Percentiles rank a stretch among this genome's conserved stretches.
phyloP scores from a whole-genome alignment of 2,329 filamentous ascomycete genomes.

The Zasmidium cellare region DNA sequence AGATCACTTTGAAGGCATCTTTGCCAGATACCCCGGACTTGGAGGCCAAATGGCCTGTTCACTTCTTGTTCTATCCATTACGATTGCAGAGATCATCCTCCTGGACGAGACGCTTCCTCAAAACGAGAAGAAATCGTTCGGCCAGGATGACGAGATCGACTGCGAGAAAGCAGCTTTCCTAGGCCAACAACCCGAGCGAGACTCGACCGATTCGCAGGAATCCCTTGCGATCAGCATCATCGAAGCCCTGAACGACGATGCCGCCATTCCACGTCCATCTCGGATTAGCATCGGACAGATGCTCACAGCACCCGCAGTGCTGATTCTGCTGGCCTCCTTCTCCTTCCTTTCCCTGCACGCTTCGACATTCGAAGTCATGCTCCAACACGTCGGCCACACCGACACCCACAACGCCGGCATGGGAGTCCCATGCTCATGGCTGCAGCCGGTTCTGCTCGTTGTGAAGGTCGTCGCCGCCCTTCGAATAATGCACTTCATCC shows the following conservation, averaged over 20 bases:
- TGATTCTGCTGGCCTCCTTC: conserved; percentile 49
- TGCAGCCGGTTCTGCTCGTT: conserved; percentile 43
- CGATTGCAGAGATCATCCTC: conserved; percentile 40
- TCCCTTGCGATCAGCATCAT: conserved; percentile 38
- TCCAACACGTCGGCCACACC: conserved; percentile 50
- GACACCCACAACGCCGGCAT: conserved; percentile 46
- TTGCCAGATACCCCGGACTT: conserved; percentile 45
- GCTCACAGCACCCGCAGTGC: conserved; percentile 47
- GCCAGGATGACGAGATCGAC: conserved; percentile 30
- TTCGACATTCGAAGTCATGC: conserved; percentile 52
- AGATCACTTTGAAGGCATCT: conserved; percentile 38
- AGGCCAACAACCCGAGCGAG: conserved; percentile 25
- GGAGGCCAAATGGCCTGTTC: conserved; percentile 46
- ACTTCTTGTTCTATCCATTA: conserved; percentile 42
- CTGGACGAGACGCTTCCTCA: conserved; percentile 37
- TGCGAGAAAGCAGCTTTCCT: conserved; percentile 51
- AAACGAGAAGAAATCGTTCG: not conserved
- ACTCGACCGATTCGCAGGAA: conserved; percentile 33
- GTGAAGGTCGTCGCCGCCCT: conserved; percentile 44
- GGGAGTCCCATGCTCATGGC: conserved; percentile 47
- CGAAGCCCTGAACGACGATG: conserved; percentile 32
- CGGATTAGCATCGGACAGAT: conserved; percentile 48
- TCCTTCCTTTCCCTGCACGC: conserved; percentile 58
- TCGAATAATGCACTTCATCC: conserved; percentile 40
- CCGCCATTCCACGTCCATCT: conserved; percentile 28